These are phyloP conservation scores for Fraxinus angustifolia DNA, from an alignment of 305 asterid species.

Conservation along the genomic window DNA sequence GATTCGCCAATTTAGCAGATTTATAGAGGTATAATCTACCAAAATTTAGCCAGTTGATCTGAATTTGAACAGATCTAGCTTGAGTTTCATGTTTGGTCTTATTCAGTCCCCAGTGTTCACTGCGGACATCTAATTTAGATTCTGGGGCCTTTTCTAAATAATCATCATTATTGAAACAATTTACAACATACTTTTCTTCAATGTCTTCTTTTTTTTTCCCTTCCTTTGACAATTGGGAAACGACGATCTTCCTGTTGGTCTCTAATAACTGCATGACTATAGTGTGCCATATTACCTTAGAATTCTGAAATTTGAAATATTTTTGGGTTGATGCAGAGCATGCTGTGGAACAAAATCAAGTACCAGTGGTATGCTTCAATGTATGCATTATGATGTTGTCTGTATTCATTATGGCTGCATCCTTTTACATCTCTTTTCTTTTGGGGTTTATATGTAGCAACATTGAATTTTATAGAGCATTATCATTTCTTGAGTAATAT, in stretches of 20 bases:
- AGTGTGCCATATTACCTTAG: constrained; percentile 14
- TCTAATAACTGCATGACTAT: constrained; percentile 19
- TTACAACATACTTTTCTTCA: neutral
- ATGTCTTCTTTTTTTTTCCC: neutral
- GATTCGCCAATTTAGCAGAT: constrained; percentile 6
- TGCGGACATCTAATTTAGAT: neutral
- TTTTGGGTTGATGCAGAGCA: constrained; percentile 52
- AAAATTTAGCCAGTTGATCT: neutral
- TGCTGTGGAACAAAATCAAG: constrained; percentile 37
- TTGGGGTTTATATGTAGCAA: neutral
- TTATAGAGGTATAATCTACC: neutral
- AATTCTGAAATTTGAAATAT: constrained; percentile 28
- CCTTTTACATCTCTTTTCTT: constrained; percentile 4
- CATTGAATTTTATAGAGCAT: constrained; percentile 3
- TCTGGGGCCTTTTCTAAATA: neutral
- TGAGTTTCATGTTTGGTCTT: neutral
- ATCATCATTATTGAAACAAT: neutral
- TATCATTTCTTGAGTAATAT: neutral
- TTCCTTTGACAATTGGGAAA: neutral
- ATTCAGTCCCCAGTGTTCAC: neutral
- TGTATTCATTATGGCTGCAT: neutral
- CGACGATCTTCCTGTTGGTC: neutral
- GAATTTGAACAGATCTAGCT: neutral
- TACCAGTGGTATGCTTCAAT: constrained; percentile 42
- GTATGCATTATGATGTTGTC: constrained; percentile 9